Conservation (phyloP, 345 rosid species). For the Streptanthus diversifolius region DNA sequence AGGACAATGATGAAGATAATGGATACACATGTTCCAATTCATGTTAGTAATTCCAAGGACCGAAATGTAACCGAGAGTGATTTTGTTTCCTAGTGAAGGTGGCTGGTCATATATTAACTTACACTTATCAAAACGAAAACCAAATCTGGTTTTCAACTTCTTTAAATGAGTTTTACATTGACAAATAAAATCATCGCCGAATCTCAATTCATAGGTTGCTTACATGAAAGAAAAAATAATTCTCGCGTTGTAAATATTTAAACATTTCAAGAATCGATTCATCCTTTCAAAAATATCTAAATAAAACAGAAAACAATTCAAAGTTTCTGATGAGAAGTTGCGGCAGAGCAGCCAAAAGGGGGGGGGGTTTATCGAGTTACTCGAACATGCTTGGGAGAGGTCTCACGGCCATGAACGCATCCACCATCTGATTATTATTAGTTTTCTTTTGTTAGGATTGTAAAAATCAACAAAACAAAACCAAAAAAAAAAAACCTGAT, state of each 20-base stretch:
- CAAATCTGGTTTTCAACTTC: too few species aligned
- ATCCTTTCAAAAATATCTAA: background rate
- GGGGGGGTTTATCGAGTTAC: slow-evolving; percentile 18
- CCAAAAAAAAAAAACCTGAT: background rate
- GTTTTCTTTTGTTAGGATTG: background rate
- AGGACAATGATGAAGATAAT: background rate
- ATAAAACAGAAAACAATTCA: background rate
- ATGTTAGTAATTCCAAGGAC: background rate
- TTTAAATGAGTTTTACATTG: too few species aligned
- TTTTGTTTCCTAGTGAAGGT: background rate
- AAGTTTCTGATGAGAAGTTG: background rate
- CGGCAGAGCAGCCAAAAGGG: background rate
- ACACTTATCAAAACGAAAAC: too few species aligned
- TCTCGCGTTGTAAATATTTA: background rate
- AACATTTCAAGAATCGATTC: background rate
- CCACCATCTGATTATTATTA: slow-evolving; percentile 65
- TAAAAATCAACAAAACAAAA: background rate
- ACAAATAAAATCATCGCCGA: background rate
- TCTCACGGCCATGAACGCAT: slow-evolving; percentile 87
- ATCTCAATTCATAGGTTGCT: background rate
- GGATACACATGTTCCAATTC: background rate
- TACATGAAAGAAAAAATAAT: background rate
- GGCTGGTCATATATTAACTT: too few species aligned
- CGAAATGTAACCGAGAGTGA: background rate
- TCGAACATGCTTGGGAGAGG: slow-evolving; percentile 87